A percentile compares a stretch with the other conserved stretches of the same genome.
phyloP scores from a whole-genome alignment of 345 rosid species.

The Salix arbutifolia region DNA sequence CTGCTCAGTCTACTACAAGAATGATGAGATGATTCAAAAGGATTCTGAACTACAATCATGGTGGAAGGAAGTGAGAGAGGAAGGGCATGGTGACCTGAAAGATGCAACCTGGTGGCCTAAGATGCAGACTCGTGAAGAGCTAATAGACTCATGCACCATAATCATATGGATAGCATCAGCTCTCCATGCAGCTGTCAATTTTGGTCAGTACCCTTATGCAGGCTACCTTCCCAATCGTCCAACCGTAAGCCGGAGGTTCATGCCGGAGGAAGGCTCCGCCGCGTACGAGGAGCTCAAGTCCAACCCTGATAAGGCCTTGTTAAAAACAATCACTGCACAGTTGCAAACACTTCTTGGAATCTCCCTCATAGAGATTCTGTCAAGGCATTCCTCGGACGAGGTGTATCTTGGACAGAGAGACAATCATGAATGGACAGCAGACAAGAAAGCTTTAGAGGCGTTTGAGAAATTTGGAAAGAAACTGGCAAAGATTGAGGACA shows the following conservation, averaged over 20 bases:
- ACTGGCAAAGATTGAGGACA: conserved; percentile 20
- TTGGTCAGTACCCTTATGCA: conserved; percentile 39
- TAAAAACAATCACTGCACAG: conserved; percentile 29
- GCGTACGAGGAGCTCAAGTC: conserved; percentile 29
- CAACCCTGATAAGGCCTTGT: conserved; percentile 28
- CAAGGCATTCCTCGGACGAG: conserved; percentile 37
- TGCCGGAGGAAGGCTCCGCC: conserved; percentile 29
- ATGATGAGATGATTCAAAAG: conserved; percentile 15
- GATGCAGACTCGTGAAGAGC: conserved; percentile 26
- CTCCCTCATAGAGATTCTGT: conserved; percentile 34
- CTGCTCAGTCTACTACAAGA: conserved; percentile 32
- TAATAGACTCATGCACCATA: conserved; percentile 29
- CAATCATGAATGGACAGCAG: conserved; percentile 35
- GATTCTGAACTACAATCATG: conserved; percentile 37
- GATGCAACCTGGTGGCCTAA: conserved; percentile 36
- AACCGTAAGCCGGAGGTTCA: conserved; percentile 30
- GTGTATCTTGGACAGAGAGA: conserved; percentile 34
- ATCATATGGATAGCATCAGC: conserved; percentile 39
- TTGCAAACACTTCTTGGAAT: conserved; percentile 30
- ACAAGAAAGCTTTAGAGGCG: conserved; percentile 18
- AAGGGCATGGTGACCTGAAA: conserved; percentile 37
- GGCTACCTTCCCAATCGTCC: conserved; percentile 41
- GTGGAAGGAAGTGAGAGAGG: conserved; percentile 35
- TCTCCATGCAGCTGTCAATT: conserved; percentile 36
- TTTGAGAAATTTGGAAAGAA: conserved; percentile 31